These are phyloP conservation scores for Oryza glumipatula DNA, from an alignment of 176 grass and related monocot genomes.

Conservation along the genomic window DNA sequence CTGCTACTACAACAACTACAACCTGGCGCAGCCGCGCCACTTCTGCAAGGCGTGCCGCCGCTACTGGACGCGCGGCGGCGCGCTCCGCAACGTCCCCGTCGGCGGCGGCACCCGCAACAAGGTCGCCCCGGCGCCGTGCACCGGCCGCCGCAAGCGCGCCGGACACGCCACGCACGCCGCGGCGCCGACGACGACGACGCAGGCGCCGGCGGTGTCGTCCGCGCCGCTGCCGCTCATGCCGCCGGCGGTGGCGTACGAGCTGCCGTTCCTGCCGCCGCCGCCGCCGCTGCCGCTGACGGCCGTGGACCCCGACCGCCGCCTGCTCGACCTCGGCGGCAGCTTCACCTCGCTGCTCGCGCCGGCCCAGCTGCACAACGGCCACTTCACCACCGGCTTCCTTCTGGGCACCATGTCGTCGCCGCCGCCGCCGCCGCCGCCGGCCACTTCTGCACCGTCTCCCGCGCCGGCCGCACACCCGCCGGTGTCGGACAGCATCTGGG, in stretches of 20 bases:
- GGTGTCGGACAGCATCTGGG: conserved; percentile 43
- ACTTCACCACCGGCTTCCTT: conserved; percentile 36
- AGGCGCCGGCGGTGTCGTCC: not conserved
- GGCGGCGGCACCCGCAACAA: conserved; percentile 32
- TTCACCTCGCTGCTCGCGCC: conserved; percentile 59
- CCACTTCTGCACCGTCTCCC: not conserved
- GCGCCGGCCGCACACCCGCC: not conserved
- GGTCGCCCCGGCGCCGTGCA: too few species aligned
- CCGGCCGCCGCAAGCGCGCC: too few species aligned
- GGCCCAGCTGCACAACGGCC: not conserved
- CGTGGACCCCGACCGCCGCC: conserved; percentile 40
- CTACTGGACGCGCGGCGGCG: conserved; percentile 54
- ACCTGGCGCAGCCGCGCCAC: conserved; percentile 73
- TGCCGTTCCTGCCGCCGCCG: conserved; percentile 5
- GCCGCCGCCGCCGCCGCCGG: not conserved
- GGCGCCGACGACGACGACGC: too few species aligned
- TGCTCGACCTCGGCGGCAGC: conserved; percentile 62
- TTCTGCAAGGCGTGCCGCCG: conserved; percentile 85
- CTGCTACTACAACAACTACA: conserved; percentile 99
- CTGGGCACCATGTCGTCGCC: not conserved
- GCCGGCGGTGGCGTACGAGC: conserved; percentile 17
- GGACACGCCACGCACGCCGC: too few species aligned
- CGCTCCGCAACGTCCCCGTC: conserved; percentile 58
- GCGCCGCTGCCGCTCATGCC: not conserved
- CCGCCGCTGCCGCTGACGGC: not conserved